A percentile compares a stretch with the other conserved stretches of the same genome.
phyloP scores from a whole-genome alignment of 2,329 filamentous ascomycete species.

The Trichoderma asperellum region DNA sequence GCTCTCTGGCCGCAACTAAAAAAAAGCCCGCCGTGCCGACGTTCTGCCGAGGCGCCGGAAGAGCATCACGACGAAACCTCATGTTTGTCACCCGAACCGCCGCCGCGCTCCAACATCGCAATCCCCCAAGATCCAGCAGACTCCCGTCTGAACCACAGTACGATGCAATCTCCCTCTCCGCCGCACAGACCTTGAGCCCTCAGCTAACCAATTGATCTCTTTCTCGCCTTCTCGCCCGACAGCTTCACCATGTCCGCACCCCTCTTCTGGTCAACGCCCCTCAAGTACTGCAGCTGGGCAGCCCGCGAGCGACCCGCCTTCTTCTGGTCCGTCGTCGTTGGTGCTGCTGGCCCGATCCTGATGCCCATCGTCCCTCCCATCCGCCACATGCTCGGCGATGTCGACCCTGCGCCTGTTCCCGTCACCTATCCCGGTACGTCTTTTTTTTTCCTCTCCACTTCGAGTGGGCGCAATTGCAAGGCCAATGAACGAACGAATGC shows the following conservation, averaged over 20 bases:
- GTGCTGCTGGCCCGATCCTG: constrained; percentile 70
- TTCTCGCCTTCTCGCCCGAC: neutral
- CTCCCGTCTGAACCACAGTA: constrained; percentile 10
- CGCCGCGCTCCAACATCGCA: neutral
- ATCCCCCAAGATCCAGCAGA: neutral
- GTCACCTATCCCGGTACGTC: constrained; percentile 89
- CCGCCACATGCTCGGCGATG: constrained; percentile 72
- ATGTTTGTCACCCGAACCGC: neutral
- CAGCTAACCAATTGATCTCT: constrained; percentile 1
- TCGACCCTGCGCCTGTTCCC: constrained; percentile 72
- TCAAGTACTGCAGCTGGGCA: constrained; percentile 87
- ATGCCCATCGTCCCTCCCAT: constrained; percentile 75
- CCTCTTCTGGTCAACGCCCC: constrained; percentile 83
- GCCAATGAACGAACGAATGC: neutral
- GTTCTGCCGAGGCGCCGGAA: constrained; percentile 8
- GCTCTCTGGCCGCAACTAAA: neutral
- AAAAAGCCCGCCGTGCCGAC: neutral
- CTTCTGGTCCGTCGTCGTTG: constrained; percentile 84
- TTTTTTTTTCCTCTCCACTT: neutral
- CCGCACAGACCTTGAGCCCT: neutral
- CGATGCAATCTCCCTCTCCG: neutral
- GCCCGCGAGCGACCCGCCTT: constrained; percentile 85
- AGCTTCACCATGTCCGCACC: constrained; percentile 61
- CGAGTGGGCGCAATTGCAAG: too few relatives aligned
- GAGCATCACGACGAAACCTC: constrained; percentile 15